Conservation (phyloP, 1,284 basidiomycete species). For the Ceratobasidium sp. region DNA sequence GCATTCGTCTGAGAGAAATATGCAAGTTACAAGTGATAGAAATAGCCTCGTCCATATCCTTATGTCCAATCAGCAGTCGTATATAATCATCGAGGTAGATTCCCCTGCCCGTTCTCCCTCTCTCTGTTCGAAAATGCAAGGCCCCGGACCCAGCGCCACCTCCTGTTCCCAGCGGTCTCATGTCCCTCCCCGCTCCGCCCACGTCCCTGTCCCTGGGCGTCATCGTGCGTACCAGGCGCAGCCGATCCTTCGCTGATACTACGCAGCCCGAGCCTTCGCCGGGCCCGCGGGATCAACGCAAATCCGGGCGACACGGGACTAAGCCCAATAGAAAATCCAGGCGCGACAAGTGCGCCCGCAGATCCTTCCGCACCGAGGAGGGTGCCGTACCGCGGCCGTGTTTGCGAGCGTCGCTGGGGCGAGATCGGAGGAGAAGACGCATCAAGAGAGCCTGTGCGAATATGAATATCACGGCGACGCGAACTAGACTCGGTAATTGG, state of each 20-base stretch:
- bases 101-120: neutral
- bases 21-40: too few species aligned
- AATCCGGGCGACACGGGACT: slow-evolving; percentile 80
- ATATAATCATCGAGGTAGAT: slow-evolving; percentile 6
- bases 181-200: neutral
- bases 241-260: slow-evolving; percentile 41
- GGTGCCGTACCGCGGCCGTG: slow-evolving; percentile 35
- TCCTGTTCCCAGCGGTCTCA: neutral
- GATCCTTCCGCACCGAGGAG: slow-evolving; percentile 41
- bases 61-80: too few species aligned
- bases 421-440: slow-evolving; percentile 33
- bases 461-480: slow-evolving; percentile 28
- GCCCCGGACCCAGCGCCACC: slow-evolving; percentile 32
- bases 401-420: slow-evolving; percentile 31
- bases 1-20: slow-evolving; percentile 1
- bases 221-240: neutral
- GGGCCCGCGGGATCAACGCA: slow-evolving; percentile 62
- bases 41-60: too few species aligned
- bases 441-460: slow-evolving; percentile 41
- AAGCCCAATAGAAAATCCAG: slow-evolving; percentile 76
- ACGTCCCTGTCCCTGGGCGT: slow-evolving; percentile 3
- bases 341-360: slow-evolving; percentile 46
- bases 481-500: neutral
- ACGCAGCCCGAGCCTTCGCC: slow-evolving; percentile 32
- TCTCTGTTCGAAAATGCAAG: neutral